These are phyloP conservation scores for Phytophthora meadii DNA, from an alignment of 352 stramenopile species.

Conservation along the genomic window DNA sequence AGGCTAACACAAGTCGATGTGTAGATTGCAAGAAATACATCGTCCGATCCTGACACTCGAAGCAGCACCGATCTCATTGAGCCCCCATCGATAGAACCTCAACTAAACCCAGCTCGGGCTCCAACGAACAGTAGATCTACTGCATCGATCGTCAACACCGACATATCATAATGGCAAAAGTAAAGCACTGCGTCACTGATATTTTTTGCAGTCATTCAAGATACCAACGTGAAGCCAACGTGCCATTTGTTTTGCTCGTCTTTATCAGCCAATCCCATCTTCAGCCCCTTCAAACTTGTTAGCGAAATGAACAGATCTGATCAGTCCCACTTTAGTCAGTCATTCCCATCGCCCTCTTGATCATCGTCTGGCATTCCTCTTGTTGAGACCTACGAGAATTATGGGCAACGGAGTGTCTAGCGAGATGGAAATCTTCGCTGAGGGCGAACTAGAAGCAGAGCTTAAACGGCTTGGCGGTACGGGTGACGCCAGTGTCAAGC, in stretches of 20 bases:
- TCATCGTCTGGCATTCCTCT: constrained; percentile 6
- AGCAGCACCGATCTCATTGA: constrained; percentile 17
- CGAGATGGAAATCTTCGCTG: constrained; percentile 85
- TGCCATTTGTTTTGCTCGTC: constrained; percentile 7
- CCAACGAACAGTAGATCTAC: neutral
- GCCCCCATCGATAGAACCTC: constrained; percentile 6
- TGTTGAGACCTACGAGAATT: neutral
- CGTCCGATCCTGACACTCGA: constrained; percentile 7
- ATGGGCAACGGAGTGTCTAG: constrained; percentile 82
- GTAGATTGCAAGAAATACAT: constrained; percentile 25
- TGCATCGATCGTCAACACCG: neutral
- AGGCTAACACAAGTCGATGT: neutral
- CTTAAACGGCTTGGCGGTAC: constrained; percentile 68
- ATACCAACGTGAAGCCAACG: constrained; percentile 8
- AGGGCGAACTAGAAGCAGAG: constrained; percentile 79
- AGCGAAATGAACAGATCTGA: constrained; percentile 4
- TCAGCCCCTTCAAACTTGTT: neutral
- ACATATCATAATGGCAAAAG: too few species aligned
- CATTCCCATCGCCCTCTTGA: constrained; percentile 1
- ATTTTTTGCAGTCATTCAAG: too few species aligned
- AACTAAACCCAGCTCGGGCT: neutral
- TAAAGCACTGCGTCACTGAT: too few species aligned
- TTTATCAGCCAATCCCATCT: neutral
- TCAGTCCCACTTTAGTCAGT: constrained; percentile 13
- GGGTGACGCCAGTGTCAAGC: constrained; percentile 75